These are phyloP conservation scores for Favolaschia claudopus DNA, from an alignment of 768 basidiomycete species.

Conservation along the genomic window DNA sequence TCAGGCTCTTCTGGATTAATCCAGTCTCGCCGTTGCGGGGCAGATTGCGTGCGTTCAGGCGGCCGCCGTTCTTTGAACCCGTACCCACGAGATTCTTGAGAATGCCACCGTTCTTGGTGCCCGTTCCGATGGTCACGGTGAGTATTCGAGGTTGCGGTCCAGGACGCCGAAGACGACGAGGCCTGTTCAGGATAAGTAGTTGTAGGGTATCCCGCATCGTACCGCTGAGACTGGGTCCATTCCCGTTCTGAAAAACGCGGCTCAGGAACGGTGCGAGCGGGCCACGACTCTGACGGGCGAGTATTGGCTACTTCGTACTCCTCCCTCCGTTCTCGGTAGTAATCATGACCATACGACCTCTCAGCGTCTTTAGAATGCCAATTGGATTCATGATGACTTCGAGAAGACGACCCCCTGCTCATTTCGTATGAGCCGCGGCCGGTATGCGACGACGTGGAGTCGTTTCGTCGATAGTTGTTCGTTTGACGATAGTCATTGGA, in stretches of 20 bases:
- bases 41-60: slow-evolving; percentile 45
- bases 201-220: slow-evolving; percentile 51
- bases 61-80: slow-evolving; percentile 47
- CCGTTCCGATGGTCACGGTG: slow-evolving; percentile 49
- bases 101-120: slow-evolving; percentile 50
- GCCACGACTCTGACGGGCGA: slow-evolving; percentile 56
- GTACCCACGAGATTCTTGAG: slow-evolving; percentile 50
- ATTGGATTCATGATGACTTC: slow-evolving; percentile 58
- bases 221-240: slow-evolving; percentile 59
- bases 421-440: slow-evolving; percentile 52
- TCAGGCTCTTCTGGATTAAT: too few species aligned
- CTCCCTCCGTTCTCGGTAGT: slow-evolving; percentile 59
- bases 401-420: slow-evolving; percentile 58
- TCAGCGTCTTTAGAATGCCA: slow-evolving; percentile 58
- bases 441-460: slow-evolving; percentile 44
- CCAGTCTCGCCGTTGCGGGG: slow-evolving; percentile 31
- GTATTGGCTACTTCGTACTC: slow-evolving; percentile 53
- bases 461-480: slow-evolving; percentile 55
- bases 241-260: slow-evolving; percentile 50
- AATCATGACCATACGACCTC: slow-evolving; percentile 47
- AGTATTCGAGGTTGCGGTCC: slow-evolving; percentile 42
- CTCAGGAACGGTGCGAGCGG: slow-evolving; percentile 44
- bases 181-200: slow-evolving; percentile 56
- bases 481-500: slow-evolving; percentile 55
- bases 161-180: too few species aligned